Percentiles rank a stretch among this genome's conserved stretches.
phyloP scores from a whole-genome alignment of 2,329 filamentous ascomycete species.

The Alternaria panax region DNA sequence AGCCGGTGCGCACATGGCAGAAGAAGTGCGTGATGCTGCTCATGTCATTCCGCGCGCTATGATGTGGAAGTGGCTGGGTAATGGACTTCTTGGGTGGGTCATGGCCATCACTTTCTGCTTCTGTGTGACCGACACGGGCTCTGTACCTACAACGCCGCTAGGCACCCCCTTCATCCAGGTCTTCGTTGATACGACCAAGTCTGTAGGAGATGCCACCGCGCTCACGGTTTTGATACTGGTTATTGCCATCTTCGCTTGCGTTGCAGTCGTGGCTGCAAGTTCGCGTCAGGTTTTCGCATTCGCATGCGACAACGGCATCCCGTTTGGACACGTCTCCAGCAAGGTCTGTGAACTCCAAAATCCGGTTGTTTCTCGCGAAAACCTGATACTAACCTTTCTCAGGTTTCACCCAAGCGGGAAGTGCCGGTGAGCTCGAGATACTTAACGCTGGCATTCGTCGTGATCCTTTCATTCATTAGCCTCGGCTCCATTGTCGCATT shows the following conservation, averaged over 20 bases:
- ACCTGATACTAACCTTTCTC: neutral
- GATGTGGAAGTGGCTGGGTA: slow-evolving; percentile 47
- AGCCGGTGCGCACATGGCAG: slow-evolving; percentile 45
- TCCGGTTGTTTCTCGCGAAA: slow-evolving; percentile 26
- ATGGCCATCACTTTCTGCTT: slow-evolving; percentile 35
- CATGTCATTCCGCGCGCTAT: slow-evolving; percentile 46
- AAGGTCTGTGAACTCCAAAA: slow-evolving; percentile 48
- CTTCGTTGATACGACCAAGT: slow-evolving; percentile 32
- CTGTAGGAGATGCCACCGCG: slow-evolving; percentile 23
- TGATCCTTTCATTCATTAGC: slow-evolving; percentile 39
- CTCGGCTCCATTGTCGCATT: slow-evolving; percentile 38
- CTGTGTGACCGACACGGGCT: slow-evolving; percentile 18
- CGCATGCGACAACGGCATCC: slow-evolving; percentile 37
- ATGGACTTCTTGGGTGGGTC: slow-evolving; percentile 46
- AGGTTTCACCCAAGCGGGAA: slow-evolving; percentile 27
- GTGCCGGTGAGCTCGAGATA: slow-evolving; percentile 36
- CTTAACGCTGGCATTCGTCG: slow-evolving; percentile 27
- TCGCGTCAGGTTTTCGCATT: slow-evolving; percentile 42
- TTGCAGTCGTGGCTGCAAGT: slow-evolving; percentile 32
- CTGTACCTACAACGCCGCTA: slow-evolving; percentile 23
- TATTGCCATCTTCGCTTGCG: slow-evolving; percentile 26
- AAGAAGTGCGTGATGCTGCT: slow-evolving; percentile 40
- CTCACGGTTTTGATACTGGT: slow-evolving; percentile 33
- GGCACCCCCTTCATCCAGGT: slow-evolving; percentile 35
- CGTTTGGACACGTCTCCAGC: slow-evolving; percentile 33